These are phyloP conservation scores for Sanghuangporus weigelae DNA, from an alignment of 1,284 basidiomycete species.

Conservation along the genomic window DNA sequence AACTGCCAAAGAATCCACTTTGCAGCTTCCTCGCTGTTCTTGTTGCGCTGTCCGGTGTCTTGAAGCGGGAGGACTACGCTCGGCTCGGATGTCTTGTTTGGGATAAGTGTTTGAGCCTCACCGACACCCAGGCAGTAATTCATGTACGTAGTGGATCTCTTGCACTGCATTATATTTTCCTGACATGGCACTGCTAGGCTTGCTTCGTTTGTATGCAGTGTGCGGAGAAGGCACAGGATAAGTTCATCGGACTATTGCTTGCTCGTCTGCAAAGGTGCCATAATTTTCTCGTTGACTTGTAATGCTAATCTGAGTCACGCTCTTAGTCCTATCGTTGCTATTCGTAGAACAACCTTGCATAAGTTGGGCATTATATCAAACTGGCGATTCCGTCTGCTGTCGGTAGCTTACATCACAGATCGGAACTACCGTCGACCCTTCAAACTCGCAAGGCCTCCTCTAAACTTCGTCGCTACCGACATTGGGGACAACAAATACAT, in stretches of 20 bases:
- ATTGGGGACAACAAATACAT: conserved; percentile 57
- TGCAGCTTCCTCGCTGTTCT: conserved; percentile 49
- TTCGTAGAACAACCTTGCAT: conserved; percentile 45
- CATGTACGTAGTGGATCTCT: conserved; percentile 37
- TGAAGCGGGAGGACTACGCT: conserved; percentile 43
- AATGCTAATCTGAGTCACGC: not conserved
- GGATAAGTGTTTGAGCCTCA: conserved; percentile 42
- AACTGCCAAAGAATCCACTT: conserved; percentile 40
- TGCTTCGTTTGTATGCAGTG: conserved; percentile 68
- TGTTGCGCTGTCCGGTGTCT: conserved; percentile 51
- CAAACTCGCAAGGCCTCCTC: conserved; percentile 56
- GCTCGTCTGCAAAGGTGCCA: conserved; percentile 1
- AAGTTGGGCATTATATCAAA: conserved; percentile 50
- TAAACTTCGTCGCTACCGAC: conserved; percentile 65
- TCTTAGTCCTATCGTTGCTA: conserved; percentile 39
- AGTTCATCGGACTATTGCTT: conserved; percentile 33
- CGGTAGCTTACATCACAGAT: conserved; percentile 55
- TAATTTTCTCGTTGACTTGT: not conserved
- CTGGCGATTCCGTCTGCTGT: conserved; percentile 62
- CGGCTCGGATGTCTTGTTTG: conserved; percentile 50
- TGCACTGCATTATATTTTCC: not conserved
- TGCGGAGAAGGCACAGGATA: conserved; percentile 52
- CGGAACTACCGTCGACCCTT: conserved; percentile 56
- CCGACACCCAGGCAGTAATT: conserved; percentile 38
- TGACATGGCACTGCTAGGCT: conserved; percentile 34